Evolutionary conservation across 139 green algal genomes (phyloP), one percentile per base, ranked within the genome.

Genomic region (Protoeuglena noctilucae): DNA sequence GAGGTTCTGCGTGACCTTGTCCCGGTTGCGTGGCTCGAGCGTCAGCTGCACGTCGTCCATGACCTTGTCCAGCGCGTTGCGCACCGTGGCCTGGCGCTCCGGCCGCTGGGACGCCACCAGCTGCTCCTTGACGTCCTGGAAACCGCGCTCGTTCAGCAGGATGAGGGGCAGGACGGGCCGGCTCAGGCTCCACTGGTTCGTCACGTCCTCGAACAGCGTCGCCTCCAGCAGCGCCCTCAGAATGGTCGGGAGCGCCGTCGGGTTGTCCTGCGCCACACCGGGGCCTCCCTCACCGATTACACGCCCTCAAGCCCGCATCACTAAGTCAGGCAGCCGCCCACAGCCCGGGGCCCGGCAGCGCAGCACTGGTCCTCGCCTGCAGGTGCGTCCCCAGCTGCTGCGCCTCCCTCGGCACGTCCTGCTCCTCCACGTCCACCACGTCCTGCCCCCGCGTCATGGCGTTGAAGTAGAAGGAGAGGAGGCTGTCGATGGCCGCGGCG

Each of bases 1-100:
- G 27, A 96, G 63, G 62, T 94, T 95, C 69, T 77, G 90, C 30
- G 89, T 96, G 76, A 98, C 96, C 69, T 87, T 93, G 77, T 98
- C 90, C 3, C 85, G 64, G 70, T 97, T 97, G 70, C 93, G 94
- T 22, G 84, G 64, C 56, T 96, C 89, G 34, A 98, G 70, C 31
- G 71, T 90, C 39, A 76, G 73, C 24, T 75, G 51, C 51, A 96
- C 84, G 41, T 92, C 85, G 3, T 48, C 52, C 89, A 96, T 96
- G 5, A 98, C 81, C 65, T 89, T 90, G 29, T 88, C 80, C 39
- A 97, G 74, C 67, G 25, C 49, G 7, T 21, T 23, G 14, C 25
- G 4, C 23, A 57, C 40, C 3, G 4, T 27, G 27, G 21, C 21
- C 3, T 16, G 24, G 17, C 1, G 14, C 30, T 34, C 28, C 17